Evolutionary conservation across 2,329 filamentous ascomycete species (phyloP).

Genomic region (Monosporascus ibericus): DNA sequence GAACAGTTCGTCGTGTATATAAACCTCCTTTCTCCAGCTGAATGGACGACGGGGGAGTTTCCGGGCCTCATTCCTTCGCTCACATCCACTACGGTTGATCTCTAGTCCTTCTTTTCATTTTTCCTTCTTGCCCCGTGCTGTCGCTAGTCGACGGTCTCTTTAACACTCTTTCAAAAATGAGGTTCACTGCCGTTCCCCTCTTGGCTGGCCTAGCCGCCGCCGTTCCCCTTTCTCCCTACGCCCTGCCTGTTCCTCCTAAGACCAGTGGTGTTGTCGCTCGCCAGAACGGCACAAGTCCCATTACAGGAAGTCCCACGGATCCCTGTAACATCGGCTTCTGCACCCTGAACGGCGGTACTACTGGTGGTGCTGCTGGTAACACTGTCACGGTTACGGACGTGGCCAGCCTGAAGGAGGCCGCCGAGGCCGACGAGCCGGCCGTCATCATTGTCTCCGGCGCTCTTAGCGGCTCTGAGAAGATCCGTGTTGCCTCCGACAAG

Average conservation of each 20-base stretch:
- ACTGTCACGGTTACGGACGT: conserved; percentile 49
- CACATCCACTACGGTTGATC: too few relatives aligned
- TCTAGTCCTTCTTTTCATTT: too few relatives aligned
- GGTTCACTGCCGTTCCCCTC: conserved; percentile 4
- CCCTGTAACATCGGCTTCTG: conserved; percentile 10
- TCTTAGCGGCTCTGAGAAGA: conserved; percentile 36
- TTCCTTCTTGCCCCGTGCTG: too few relatives aligned
- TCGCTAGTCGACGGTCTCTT: too few relatives aligned
- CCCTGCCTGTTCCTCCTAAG: conserved; percentile 1
- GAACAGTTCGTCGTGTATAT: too few relatives aligned
- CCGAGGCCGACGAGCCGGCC: conserved; percentile 36
- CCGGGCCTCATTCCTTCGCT: too few relatives aligned
- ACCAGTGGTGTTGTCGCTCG: background rate
- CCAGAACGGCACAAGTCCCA: too few relatives aligned
- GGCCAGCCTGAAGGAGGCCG: conserved; percentile 42
- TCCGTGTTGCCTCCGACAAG: conserved; percentile 43
- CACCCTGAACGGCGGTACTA: conserved; percentile 32
- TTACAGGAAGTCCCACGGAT: too few relatives aligned
- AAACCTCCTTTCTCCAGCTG: too few relatives aligned
- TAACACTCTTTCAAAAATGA: conserved; percentile 4
- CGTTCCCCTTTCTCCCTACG: background rate
- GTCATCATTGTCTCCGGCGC: conserved; percentile 40
- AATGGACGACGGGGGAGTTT: too few relatives aligned
- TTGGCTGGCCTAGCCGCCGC: conserved; percentile 6
- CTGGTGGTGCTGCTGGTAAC: conserved; percentile 47